Evolutionary conservation across 129 eudicot genomes (phyloP).

Genomic region (Calendula officinalis): DNA sequence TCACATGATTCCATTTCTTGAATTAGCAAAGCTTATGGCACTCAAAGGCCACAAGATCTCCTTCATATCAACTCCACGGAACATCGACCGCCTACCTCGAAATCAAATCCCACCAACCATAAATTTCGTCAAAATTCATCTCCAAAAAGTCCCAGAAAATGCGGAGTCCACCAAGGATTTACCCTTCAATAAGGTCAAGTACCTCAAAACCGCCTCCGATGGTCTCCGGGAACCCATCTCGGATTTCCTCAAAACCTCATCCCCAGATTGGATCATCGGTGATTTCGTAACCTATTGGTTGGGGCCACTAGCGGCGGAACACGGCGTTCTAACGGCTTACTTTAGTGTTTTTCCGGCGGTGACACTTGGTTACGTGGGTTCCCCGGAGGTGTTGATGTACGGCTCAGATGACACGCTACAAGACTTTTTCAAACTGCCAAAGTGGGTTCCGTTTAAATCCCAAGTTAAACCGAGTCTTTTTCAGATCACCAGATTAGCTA

Average conservation of each 20-base stretch:
- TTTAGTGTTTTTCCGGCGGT: not conserved
- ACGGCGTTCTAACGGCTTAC: not conserved
- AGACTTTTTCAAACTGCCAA: not conserved
- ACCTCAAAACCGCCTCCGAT: not conserved
- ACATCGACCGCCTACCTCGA: conserved; percentile 36
- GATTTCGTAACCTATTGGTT: not conserved
- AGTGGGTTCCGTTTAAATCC: conserved; percentile 9
- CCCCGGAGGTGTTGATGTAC: not conserved
- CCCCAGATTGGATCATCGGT: conserved; percentile 9
- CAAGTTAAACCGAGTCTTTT: not conserved
- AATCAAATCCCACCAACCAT: conserved; percentile 12
- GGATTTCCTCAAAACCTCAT: not conserved
- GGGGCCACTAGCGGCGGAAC: not conserved
- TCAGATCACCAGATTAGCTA: not conserved
- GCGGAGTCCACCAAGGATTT: conserved; percentile 1
- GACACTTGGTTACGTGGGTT: not conserved
- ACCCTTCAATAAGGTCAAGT: not conserved
- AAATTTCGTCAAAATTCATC: not conserved
- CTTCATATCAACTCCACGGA: conserved; percentile 27
- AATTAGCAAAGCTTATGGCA: conserved; percentile 37
- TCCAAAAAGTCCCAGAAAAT: not conserved
- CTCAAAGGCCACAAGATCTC: conserved; percentile 31
- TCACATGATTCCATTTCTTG: conserved; percentile 30
- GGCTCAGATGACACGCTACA: not conserved
- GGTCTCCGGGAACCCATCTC: not conserved